phyloP scores from a whole-genome alignment of 2,329 filamentous ascomycete species.

The Mycogone perniciosa region DNA sequence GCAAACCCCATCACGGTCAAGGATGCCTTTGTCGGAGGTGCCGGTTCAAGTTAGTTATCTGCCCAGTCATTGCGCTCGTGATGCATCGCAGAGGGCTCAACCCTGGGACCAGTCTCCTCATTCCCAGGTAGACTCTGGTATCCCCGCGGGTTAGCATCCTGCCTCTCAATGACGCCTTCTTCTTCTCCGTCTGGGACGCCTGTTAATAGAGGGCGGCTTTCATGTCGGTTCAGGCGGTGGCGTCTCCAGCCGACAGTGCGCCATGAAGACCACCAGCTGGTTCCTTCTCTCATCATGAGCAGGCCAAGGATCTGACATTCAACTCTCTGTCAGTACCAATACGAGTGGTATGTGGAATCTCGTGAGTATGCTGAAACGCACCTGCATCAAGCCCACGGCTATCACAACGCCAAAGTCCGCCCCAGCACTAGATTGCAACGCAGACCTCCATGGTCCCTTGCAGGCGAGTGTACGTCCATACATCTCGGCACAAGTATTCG shows the following conservation, averaged over 20 bases:
- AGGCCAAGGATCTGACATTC: slow-evolving; percentile 25
- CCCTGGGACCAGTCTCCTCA: slow-evolving; percentile 16
- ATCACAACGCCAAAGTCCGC: slow-evolving; percentile 50
- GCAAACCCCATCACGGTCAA: no score
- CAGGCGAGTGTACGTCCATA: slow-evolving; percentile 45
- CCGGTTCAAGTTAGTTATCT: slow-evolving; percentile 2
- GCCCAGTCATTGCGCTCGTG: slow-evolving; percentile 22
- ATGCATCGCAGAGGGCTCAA: slow-evolving; percentile 21
- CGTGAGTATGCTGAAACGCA: slow-evolving; percentile 21
- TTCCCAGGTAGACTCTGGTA: slow-evolving; percentile 19
- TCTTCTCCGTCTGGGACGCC: slow-evolving; percentile 26
- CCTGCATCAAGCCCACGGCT: slow-evolving; percentile 50
- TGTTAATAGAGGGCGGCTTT: slow-evolving; percentile 22
- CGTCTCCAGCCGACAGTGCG: slow-evolving; percentile 15
- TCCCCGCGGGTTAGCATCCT: slow-evolving; percentile 7
- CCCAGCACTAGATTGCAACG: slow-evolving; percentile 47
- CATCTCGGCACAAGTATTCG: slow-evolving; percentile 36
- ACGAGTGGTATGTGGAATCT: not conserved
- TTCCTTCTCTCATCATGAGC: slow-evolving; percentile 24
- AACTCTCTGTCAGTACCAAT: not conserved
- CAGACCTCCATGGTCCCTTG: slow-evolving; percentile 47
- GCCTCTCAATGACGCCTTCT: slow-evolving; percentile 11
- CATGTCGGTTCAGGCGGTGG: slow-evolving; percentile 9
- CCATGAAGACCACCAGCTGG: slow-evolving; percentile 26
- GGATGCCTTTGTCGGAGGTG: no score